A percentile compares a stretch with the other conserved stretches of the same genome.
phyloP scores from a whole-genome alignment of 116 monocot genomes.

The Papilionanthe hybrid region DNA sequence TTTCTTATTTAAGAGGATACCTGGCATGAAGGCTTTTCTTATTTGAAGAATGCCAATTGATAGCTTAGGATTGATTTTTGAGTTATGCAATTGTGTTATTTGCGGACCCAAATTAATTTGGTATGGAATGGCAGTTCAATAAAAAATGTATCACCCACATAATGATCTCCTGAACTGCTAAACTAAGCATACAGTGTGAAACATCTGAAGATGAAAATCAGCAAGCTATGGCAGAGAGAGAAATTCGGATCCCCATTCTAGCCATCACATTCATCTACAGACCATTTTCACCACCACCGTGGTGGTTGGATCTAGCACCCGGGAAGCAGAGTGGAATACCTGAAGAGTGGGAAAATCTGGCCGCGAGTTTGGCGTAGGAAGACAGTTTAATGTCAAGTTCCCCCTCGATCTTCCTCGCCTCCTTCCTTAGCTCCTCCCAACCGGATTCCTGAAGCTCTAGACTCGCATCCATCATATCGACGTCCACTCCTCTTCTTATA shows the following conservation, averaged over 20 bases:
- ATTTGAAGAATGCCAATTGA: too few species aligned
- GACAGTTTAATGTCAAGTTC: slow-evolving; percentile 96
- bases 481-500: not conserved
- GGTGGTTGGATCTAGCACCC: slow-evolving; percentile 4
- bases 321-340: slow-evolving; percentile 8
- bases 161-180: not conserved
- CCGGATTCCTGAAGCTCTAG: slow-evolving; percentile 76
- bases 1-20: too few species aligned
- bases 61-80: too few species aligned
- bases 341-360: slow-evolving; percentile 44
- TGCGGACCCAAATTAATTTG: not conserved
- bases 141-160: not conserved
- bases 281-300: not conserved
- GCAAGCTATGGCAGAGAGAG: not conserved
- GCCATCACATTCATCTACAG: not conserved
- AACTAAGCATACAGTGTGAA: not conserved
- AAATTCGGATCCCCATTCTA: not conserved
- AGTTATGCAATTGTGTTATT: not conserved
- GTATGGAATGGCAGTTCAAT: not conserved
- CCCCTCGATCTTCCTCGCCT: slow-evolving; percentile 89
- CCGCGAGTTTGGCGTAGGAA: slow-evolving; percentile 88
- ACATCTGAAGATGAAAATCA: not conserved
- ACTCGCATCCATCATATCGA: slow-evolving; percentile 40
- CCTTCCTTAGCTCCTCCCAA: slow-evolving; percentile 91
- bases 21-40: too few species aligned